phyloP scores from a whole-genome alignment of 495 filamentous ascomycete species.

The Aspergillus hancockii region DNA sequence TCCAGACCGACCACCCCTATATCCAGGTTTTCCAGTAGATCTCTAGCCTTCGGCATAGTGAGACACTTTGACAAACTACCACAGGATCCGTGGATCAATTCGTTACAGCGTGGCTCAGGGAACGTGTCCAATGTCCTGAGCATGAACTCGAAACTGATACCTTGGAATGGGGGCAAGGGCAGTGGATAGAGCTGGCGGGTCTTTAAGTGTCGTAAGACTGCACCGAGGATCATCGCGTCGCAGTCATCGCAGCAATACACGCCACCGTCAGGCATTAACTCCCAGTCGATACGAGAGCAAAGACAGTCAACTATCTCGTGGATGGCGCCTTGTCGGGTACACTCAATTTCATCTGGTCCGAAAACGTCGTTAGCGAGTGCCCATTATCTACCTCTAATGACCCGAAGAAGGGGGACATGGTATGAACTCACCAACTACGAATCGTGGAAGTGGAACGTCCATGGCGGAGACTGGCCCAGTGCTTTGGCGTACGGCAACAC shows the following conservation, averaged over 20 bases:
- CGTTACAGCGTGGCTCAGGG: constrained; percentile 1
- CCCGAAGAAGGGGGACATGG: not conserved
- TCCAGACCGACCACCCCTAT: not conserved
- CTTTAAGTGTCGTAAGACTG: not conserved
- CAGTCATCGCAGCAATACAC: constrained; percentile 8
- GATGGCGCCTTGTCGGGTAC: not conserved
- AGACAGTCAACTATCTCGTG: not conserved
- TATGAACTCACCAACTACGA: not conserved
- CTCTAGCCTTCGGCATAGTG: not conserved
- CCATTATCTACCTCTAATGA: not conserved
- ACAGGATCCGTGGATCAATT: constrained; percentile 3
- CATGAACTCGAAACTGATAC: not conserved
- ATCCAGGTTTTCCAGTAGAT: not conserved
- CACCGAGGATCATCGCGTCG: constrained; percentile 4
- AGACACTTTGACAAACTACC: not conserved
- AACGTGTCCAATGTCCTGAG: not conserved
- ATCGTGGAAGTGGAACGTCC: not conserved
- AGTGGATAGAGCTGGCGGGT: constrained; percentile 3
- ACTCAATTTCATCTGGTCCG: not conserved
- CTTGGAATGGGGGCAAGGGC: not conserved
- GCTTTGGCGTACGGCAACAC: not conserved
- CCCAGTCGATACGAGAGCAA: not conserved
- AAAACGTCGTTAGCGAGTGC: not conserved
- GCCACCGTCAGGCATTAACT: not conserved
- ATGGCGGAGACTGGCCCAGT: not conserved